Percentiles rank a stretch among this genome's conserved stretches.
Conservation (phyloP, 78 protist species). For the Dictyostelium capitatum region DNA sequence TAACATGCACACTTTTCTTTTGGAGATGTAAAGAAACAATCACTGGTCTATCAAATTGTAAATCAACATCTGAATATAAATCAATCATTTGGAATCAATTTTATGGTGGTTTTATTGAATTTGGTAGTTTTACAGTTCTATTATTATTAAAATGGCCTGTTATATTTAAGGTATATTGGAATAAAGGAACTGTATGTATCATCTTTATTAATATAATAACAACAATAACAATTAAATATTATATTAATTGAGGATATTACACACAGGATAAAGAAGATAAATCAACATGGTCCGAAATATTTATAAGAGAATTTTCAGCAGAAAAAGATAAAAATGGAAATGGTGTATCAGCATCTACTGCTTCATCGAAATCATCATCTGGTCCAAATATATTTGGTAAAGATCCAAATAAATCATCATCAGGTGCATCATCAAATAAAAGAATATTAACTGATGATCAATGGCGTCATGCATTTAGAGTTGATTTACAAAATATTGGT, state of each 20-base stretch:
- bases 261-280: slow-evolving; percentile 61
- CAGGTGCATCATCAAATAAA: not conserved
- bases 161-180: slow-evolving; percentile 46
- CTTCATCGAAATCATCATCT: not conserved
- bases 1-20: slow-evolving; percentile 25
- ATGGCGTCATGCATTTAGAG: slow-evolving; percentile 48
- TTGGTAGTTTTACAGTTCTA: slow-evolving; percentile 38
- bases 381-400: too few species aligned
- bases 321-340: not conserved
- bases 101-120: slow-evolving; percentile 47
- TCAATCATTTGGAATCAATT: slow-evolving; percentile 27
- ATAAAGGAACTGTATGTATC: slow-evolving; percentile 52
- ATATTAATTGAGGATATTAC: not conserved
- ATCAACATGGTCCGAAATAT: slow-evolving; percentile 69
- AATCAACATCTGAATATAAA: slow-evolving; percentile 37
- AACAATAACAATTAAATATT: not conserved
- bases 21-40: slow-evolving; percentile 54
- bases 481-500: slow-evolving; percentile 70
- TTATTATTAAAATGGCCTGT: slow-evolving; percentile 70
- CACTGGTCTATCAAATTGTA: not conserved
- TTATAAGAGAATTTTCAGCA: slow-evolving; percentile 54
- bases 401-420: not conserved
- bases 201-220: not conserved
- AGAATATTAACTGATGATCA: slow-evolving; percentile 32
- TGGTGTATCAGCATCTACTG: not conserved